Evolutionary conservation across 2,329 filamentous ascomycete species (phyloP).

Genomic region (Diaporthe citri): DNA sequence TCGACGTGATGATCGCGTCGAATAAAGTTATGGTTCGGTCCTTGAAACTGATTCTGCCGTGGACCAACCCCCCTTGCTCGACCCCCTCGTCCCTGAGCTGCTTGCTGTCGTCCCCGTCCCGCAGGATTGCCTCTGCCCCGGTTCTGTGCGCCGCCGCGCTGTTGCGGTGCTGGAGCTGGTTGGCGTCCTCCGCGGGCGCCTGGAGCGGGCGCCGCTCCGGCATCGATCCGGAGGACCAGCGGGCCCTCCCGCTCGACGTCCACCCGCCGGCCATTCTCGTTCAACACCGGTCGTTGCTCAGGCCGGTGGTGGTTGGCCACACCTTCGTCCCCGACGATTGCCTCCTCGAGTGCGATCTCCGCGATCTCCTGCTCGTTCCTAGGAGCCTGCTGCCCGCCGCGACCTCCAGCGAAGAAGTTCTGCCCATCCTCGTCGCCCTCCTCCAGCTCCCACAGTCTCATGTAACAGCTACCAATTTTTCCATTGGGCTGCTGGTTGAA

Average conservation of each 20-base stretch:
- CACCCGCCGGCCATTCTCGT: conserved; percentile 50
- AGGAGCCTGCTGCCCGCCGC: conserved; percentile 41
- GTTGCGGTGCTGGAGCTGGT: conserved; percentile 44
- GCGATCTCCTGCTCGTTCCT: conserved; percentile 44
- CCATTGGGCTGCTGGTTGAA: conserved; percentile 77
- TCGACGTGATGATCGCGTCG: conserved; percentile 31
- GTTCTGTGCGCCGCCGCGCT: conserved; percentile 43
- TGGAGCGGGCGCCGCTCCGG: conserved; percentile 49
- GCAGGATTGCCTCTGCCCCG: conserved; percentile 41
- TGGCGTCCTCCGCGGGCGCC: conserved; percentile 46
- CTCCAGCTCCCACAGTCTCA: conserved; percentile 91
- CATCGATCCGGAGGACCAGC: conserved; percentile 66
- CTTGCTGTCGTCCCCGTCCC: conserved; percentile 38
- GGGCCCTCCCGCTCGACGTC: conserved; percentile 68
- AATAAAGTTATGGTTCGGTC: conserved; percentile 11
- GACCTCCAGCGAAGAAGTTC: conserved; percentile 54
- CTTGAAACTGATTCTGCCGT: conserved; percentile 20
- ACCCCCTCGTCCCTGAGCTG: conserved; percentile 35
- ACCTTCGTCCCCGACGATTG: conserved; percentile 46
- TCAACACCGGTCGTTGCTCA: conserved; percentile 36
- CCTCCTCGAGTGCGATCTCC: conserved; percentile 43
- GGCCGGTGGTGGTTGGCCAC: conserved; percentile 20
- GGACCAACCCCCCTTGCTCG: conserved; percentile 46
- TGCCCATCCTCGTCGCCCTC: conserved; percentile 71
- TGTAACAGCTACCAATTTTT: conserved; percentile 76